These are phyloP conservation scores for Corylus avellana DNA, from an alignment of 306 rosid genomes.

Conservation along the genomic window DNA sequence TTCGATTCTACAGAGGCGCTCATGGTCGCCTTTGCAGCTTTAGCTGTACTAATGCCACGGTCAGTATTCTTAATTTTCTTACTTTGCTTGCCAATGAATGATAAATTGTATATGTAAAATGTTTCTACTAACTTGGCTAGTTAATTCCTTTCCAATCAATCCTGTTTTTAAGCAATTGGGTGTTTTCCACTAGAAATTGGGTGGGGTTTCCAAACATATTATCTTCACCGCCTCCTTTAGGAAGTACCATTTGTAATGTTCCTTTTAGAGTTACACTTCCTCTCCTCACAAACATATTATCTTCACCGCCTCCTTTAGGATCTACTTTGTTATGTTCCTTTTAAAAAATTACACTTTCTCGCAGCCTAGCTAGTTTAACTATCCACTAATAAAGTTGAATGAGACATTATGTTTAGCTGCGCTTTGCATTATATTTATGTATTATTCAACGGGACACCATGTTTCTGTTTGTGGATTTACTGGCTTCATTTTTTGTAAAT, in stretches of 20 bases:
- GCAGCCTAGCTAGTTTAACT: neutral
- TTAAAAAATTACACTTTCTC: neutral
- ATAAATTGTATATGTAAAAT: neutral
- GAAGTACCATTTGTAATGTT: neutral
- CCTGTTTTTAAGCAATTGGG: neutral
- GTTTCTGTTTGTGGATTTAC: neutral
- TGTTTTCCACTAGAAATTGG: neutral
- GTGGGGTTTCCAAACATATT: neutral
- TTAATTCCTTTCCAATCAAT: neutral
- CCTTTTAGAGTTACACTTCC: neutral
- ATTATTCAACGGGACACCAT: too few relatives aligned
- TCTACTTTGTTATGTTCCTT: neutral
- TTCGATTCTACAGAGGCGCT: constrained; percentile 87
- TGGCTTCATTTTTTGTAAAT: neutral
- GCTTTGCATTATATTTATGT: too few relatives aligned
- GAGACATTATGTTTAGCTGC: neutral
- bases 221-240: neutral
- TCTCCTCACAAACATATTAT: neutral
- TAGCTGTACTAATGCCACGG: constrained; percentile 97
- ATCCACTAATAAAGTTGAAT: neutral
- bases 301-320: neutral
- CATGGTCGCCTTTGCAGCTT: constrained; percentile 89
- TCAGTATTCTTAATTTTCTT: constrained; percentile 36
- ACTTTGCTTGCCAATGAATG: neutral
- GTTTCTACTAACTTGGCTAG: neutral